These are phyloP conservation scores for Aquilaria sinensis DNA, from an alignment of 345 rosid species.

Conservation along the genomic window DNA sequence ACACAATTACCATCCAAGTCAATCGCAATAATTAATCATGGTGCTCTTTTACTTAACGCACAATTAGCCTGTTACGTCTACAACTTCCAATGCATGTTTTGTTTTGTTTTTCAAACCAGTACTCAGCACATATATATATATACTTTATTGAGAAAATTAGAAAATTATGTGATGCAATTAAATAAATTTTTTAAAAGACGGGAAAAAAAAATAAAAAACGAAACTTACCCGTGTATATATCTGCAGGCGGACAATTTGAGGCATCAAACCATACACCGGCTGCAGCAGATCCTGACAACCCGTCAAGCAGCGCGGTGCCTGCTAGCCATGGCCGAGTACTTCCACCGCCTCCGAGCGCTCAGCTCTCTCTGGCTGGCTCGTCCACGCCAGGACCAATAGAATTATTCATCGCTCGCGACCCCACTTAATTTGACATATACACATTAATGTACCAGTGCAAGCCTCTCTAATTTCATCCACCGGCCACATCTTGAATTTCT, in stretches of 20 bases:
- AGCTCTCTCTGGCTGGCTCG: slow-evolving; percentile 96
- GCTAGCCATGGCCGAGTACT: slow-evolving; percentile 77
- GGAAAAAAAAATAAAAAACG: neutral
- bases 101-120: slow-evolving; percentile 14
- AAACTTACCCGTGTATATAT: slow-evolving; percentile 18
- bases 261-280: slow-evolving; percentile 73
- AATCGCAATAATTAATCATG: too few relatives aligned
- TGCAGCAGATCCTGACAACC: slow-evolving; percentile 66
- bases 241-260: slow-evolving; percentile 92
- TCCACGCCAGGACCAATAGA: slow-evolving; percentile 64
- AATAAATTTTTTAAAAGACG: neutral
- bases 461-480: too few relatives aligned
- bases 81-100: neutral
- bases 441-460: too few relatives aligned
- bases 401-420: neutral
- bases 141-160: too few relatives aligned
- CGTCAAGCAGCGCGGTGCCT: slow-evolving; percentile 87
- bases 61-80: neutral
- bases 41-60: too few relatives aligned
- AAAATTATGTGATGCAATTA: neutral
- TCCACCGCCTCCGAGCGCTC: slow-evolving; percentile 88
- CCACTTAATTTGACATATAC: too few relatives aligned
- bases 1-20: too few relatives aligned
- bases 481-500: too few relatives aligned
- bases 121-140: neutral